These are phyloP conservation scores for Crucibulum laeve DNA, from an alignment of 768 basidiomycete species.

Conservation along the genomic window DNA sequence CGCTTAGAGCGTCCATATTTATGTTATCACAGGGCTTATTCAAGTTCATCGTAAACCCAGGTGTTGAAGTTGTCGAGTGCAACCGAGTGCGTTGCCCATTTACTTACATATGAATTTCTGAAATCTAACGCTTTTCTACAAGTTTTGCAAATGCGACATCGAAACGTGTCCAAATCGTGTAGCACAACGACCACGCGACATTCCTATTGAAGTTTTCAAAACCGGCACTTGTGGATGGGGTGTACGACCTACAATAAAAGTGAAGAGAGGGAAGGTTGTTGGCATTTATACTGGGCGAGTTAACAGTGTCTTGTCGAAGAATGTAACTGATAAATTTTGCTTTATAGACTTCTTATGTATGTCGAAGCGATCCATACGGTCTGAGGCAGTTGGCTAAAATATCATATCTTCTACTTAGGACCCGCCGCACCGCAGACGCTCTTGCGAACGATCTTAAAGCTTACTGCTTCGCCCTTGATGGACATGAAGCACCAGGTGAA, in stretches of 20 bases:
- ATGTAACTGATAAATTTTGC: neutral
- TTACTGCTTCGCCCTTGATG: slow-evolving; percentile 65
- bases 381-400: neutral
- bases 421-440: slow-evolving; percentile 35
- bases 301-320: neutral
- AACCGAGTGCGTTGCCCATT: slow-evolving; percentile 39
- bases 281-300: slow-evolving; percentile 68
- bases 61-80: slow-evolving; percentile 60
- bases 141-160: slow-evolving; percentile 42
- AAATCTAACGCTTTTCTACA: neutral
- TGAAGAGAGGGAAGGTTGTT: slow-evolving; percentile 54
- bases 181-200: slow-evolving; percentile 51
- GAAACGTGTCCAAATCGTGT: slow-evolving; percentile 53
- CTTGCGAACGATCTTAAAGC: slow-evolving; percentile 30
- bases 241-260: slow-evolving; percentile 36
- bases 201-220: slow-evolving; percentile 64
- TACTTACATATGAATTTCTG: neutral
- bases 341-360: slow-evolving; percentile 40
- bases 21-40: slow-evolving; percentile 40
- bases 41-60: slow-evolving; percentile 34
- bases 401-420: slow-evolving; percentile 20
- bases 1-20: slow-evolving; percentile 1
- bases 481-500: slow-evolving; percentile 36
- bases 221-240: slow-evolving; percentile 63
- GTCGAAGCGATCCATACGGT: slow-evolving; percentile 13